Evolutionary conservation across 2,329 filamentous ascomycete species (phyloP).

Genomic region (Pseudogymnoascus sp.): DNA sequence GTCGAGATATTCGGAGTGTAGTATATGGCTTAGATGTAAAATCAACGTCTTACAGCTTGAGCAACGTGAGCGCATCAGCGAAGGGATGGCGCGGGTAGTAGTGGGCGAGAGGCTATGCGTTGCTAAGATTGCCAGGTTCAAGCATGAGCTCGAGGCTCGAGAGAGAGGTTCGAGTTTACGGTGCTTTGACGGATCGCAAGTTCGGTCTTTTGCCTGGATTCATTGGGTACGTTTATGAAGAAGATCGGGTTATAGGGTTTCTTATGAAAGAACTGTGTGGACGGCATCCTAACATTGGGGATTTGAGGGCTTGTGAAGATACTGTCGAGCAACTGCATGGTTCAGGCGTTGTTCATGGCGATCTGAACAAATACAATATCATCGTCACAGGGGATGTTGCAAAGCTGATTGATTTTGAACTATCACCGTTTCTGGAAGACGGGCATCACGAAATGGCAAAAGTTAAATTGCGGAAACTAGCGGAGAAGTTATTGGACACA

Average conservation of each 20-base stretch:
- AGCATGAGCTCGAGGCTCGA: background rate
- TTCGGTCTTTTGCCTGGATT: background rate
- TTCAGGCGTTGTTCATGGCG: background rate
- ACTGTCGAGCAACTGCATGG: background rate
- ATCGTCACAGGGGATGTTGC: background rate
- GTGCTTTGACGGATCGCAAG: background rate
- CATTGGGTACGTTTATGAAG: background rate
- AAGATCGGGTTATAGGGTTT: background rate
- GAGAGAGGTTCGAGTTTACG: background rate
- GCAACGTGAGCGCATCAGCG: background rate
- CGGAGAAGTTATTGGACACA: background rate
- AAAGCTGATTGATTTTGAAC: constrained; percentile 3
- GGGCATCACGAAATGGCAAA: background rate
- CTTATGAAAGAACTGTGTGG: background rate
- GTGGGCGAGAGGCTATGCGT: background rate
- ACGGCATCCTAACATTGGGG: background rate
- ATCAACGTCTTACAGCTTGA: background rate
- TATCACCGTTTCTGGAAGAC: background rate
- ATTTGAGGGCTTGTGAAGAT: background rate
- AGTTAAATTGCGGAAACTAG: background rate
- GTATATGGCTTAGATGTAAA: background rate
- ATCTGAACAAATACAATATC: constrained; percentile 8
- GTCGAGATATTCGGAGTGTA: too few species aligned
- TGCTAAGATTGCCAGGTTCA: background rate
- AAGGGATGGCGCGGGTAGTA: background rate